phyloP scores from a whole-genome alignment of 345 rosid species.

The Sisymbrium irio region DNA sequence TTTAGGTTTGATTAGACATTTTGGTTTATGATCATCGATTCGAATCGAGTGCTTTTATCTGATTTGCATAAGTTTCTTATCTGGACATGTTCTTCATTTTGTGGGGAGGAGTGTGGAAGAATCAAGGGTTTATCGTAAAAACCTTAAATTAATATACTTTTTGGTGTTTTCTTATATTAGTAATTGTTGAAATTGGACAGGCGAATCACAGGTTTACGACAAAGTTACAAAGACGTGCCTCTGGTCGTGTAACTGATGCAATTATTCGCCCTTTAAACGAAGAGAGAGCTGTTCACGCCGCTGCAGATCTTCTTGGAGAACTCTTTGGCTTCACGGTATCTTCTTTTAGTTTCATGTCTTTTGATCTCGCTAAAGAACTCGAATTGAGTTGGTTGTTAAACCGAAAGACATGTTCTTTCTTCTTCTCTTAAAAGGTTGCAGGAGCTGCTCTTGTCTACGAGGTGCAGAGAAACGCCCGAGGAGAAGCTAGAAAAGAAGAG shows the following conservation, averaged over 20 bases:
- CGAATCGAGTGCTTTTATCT: neutral
- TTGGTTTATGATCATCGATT: neutral
- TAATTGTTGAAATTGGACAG: constrained; percentile 32
- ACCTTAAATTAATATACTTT: neutral
- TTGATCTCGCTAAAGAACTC: neutral
- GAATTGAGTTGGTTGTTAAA: constrained; percentile 6
- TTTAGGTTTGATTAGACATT: neutral
- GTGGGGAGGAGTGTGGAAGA: neutral
- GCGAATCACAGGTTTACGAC: constrained; percentile 72
- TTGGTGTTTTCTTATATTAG: neutral
- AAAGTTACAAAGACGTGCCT: constrained; percentile 61
- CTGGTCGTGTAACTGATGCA: constrained; percentile 66
- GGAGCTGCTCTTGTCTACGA: constrained; percentile 72
- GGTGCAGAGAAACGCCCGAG: constrained; percentile 76
- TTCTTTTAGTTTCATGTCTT: constrained; percentile 17
- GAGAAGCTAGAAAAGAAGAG: constrained; percentile 86
- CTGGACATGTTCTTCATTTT: neutral
- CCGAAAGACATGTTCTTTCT: neutral
- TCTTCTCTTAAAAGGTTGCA: constrained; percentile 53
- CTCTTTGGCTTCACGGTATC: constrained; percentile 74
- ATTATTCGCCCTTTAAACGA: constrained; percentile 71
- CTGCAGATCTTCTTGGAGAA: constrained; percentile 87
- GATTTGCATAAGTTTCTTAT: neutral
- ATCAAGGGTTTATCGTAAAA: constrained; percentile 15
- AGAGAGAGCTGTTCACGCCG: constrained; percentile 86